These are phyloP conservation scores for Turnera subulata DNA, from an alignment of 345 rosid species.

Conservation along the genomic window DNA sequence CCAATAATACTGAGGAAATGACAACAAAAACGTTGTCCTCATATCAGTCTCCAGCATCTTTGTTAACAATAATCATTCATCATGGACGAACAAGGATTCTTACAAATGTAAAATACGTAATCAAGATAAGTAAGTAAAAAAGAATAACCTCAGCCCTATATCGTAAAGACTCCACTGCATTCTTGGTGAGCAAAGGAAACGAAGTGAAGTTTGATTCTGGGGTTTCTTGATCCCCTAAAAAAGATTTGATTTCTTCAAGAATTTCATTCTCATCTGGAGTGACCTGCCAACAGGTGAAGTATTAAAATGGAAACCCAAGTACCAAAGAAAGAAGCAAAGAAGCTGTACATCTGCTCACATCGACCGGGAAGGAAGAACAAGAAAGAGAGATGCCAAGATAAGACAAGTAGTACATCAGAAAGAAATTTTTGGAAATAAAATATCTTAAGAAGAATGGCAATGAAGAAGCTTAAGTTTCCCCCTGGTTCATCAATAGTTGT, in stretches of 20 bases:
- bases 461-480: too few relatives aligned
- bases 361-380: neutral
- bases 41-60: neutral
- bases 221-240: slow-evolving; percentile 55
- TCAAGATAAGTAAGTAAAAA: neutral
- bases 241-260: slow-evolving; percentile 68
- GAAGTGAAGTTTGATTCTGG: slow-evolving; percentile 42
- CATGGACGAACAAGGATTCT: neutral
- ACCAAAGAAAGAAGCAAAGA: too few relatives aligned
- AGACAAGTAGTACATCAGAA: neutral
- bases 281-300: slow-evolving; percentile 43
- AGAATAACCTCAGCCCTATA: slow-evolving; percentile 78
- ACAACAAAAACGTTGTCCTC: too few relatives aligned
- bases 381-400: neutral
- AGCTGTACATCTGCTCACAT: neutral
- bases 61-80: neutral
- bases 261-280: slow-evolving; percentile 73
- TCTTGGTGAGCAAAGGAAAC: slow-evolving; percentile 65
- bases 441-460: neutral
- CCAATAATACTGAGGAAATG: neutral
- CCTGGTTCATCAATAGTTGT: too few relatives aligned
- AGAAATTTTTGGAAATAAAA: neutral
- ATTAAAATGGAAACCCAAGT: slow-evolving; percentile 11
- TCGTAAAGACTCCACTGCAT: slow-evolving; percentile 81
- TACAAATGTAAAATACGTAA: neutral